Percentiles rank a stretch among this genome's conserved stretches.
Evolutionary conservation across 495 filamentous ascomycete species (phyloP).

Genomic region (Penicillium atrosanguineum): DNA sequence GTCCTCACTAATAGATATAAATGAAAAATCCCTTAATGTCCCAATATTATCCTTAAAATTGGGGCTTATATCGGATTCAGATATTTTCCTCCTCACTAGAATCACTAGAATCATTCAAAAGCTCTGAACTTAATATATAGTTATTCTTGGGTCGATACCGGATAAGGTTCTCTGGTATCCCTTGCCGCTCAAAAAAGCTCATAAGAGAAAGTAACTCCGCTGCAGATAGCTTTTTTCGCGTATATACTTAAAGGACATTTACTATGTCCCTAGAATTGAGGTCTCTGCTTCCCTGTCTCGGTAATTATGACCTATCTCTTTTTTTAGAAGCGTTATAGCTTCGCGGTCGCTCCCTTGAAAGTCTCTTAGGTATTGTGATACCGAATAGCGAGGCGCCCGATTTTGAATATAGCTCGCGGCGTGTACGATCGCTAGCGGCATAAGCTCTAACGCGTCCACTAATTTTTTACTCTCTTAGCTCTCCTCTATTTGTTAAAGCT

Average conservation of each 20-base stretch:
- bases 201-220: conserved; percentile 16
- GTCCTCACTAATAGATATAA: conserved; percentile 28
- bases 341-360: conserved; percentile 19
- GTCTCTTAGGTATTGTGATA: conserved; percentile 34
- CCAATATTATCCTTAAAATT: conserved; percentile 43
- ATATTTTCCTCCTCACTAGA: no score
- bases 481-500: conserved; percentile 24
- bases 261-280: conserved; percentile 28
- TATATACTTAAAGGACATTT: conserved; percentile 34
- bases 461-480: conserved; percentile 13
- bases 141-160: no score
- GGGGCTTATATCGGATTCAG: no score
- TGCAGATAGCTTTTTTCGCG: conserved; percentile 11
- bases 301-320: background rate
- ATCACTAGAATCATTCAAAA: no score
- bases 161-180: background rate
- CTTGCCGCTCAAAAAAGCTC: conserved; percentile 20
- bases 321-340: conserved; percentile 1
- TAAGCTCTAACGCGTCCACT: conserved; percentile 36
- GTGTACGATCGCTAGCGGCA: conserved; percentile 51
- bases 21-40: conserved; percentile 39
- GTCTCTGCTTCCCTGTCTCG: conserved; percentile 23
- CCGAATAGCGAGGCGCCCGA: conserved; percentile 18
- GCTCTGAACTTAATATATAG: no score
- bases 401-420: conserved; percentile 45